Percentiles rank a stretch among this genome's conserved stretches.
phyloP scores from a whole-genome alignment of 2,329 filamentous ascomycete genomes.

The Talaromyces sp. region DNA sequence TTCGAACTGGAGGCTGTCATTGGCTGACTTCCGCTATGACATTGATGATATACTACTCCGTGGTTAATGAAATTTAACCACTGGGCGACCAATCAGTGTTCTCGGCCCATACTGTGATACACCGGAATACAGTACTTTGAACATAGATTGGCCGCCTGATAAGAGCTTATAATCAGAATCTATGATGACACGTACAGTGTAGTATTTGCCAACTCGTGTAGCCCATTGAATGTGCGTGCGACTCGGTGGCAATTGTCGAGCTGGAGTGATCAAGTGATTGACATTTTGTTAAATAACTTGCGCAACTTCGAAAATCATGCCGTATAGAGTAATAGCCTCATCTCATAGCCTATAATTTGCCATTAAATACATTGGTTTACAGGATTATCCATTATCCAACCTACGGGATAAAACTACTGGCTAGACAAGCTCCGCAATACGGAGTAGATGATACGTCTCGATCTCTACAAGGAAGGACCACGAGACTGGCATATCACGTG shows the following conservation, averaged over 20 bases:
- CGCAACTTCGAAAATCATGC: neutral
- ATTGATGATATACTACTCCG: neutral
- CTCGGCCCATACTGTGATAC: neutral
- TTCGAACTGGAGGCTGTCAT: neutral
- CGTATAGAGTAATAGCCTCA: neutral
- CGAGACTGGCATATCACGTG: neutral
- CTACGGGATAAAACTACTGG: neutral
- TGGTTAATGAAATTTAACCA: neutral
- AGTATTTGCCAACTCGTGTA: neutral
- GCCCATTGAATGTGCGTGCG: neutral
- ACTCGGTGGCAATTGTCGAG: neutral
- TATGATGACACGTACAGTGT: neutral
- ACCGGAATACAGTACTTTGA: neutral
- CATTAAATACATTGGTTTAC: too few relatives aligned
- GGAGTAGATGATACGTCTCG: neutral
- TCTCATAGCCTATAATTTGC: neutral
- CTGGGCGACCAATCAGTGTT: neutral
- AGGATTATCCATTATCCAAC: neutral
- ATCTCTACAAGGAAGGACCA: constrained; percentile 1
- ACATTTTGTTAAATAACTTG: neutral
- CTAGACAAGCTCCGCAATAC: neutral
- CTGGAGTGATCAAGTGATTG: neutral
- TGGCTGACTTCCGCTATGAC: neutral
- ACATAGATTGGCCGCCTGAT: neutral
- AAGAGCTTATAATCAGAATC: neutral